Base-by-base conservation (phyloP, 176 grass and related monocot genomes). In the Paspalum vaginatum region DNA sequence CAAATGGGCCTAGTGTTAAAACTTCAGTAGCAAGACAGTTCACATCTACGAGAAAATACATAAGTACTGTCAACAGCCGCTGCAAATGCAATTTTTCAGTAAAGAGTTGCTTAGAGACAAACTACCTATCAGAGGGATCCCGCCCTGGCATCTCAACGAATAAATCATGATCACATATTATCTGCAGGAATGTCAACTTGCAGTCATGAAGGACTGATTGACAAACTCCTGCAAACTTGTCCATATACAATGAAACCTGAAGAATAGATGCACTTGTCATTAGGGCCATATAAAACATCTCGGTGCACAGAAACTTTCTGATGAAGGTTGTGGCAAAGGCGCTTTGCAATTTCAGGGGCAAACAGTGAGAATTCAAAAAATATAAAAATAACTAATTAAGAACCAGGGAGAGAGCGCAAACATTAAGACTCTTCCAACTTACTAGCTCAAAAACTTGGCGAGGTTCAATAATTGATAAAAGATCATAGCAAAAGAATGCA, bases 401-500 rank as follows among this genome's bases (percentile, higher is more conserved):
- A 74, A 68, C 6, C 32, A 78, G 14, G 46, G 18, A 27, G 8
- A 79, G 17, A 57, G 17, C 24, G 39, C 8, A 69, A 63, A 45
- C 16, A 85, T 62, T 77, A 62, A 59, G 57, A 68, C 55, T 12
- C 67, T 76, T 72, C n/a, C 71, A 62, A 58, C 68, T 89, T 90
- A 99, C 96, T 92, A 99, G 92, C 82, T 99, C 96, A 91, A 99
- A 99, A 81, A 99, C 96, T 89, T 99, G 96, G 40, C 92, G 96
- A 24, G 96, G 92, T 76, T 99, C 96, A 85, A 99, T 95, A 68
- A 99, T 81, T 70, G 96, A 95, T 66, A 99, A 74, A 65, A 99
- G 86, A 74, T 99, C 96, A 62, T 95, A 95, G 87, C 96, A 99
- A 83, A 99, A 99, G 81, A 99, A 99, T 59, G 96, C 92, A 65